Evolutionary conservation across 306 rosid genomes (phyloP).

Genomic region (Acmispon strigosus): DNA sequence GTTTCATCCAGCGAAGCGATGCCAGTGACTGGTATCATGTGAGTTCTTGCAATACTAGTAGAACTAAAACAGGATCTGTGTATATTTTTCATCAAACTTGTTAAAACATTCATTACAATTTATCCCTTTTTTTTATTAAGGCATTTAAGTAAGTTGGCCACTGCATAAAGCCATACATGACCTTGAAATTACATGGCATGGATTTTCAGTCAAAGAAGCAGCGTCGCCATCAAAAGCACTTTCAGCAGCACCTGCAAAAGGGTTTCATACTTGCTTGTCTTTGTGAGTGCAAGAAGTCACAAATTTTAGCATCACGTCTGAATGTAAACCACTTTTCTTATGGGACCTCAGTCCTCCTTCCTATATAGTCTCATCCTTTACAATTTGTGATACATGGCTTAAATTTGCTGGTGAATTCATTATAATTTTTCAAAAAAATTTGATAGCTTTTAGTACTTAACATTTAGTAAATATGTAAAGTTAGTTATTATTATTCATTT

Average conservation of each 20-base stretch:
- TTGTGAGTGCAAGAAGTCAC: slow-evolving; percentile 30
- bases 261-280: slow-evolving; percentile 29
- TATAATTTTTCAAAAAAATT: too few relatives aligned
- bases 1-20: slow-evolving; percentile 18
- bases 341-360: slow-evolving; percentile 11
- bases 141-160: too few relatives aligned
- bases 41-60: not conserved
- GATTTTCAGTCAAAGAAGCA: slow-evolving; percentile 20
- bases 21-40: slow-evolving; percentile 16
- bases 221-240: slow-evolving; percentile 11
- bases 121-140: too few relatives aligned
- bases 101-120: too few relatives aligned
- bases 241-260: slow-evolving; percentile 25
- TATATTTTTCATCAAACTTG: too few relatives aligned
- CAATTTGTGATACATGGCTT: not conserved
- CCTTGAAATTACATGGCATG: not conserved
- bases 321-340: not conserved
- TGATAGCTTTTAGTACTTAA: too few relatives aligned
- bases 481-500: too few relatives aligned
- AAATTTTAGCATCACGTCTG: slow-evolving; percentile 12
- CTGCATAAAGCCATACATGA: too few relatives aligned
- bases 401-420: too few relatives aligned
- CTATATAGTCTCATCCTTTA: too few relatives aligned
- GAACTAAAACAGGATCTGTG: not conserved
- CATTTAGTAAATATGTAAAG: too few relatives aligned